Evolutionary conservation across 2,329 filamentous ascomycete species (phyloP).

Genomic region (Pezicula radicicola): DNA sequence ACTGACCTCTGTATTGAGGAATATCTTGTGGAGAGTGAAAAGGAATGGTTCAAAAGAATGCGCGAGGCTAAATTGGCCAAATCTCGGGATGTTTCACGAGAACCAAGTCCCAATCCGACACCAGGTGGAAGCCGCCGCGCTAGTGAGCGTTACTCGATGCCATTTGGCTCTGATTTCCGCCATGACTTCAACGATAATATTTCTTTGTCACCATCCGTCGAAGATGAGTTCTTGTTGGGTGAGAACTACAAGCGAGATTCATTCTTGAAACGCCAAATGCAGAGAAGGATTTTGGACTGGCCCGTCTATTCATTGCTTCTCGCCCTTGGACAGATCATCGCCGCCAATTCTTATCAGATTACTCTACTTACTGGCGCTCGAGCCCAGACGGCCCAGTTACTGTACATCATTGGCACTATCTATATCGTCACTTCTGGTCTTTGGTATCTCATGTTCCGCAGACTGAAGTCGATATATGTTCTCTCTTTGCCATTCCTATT

Average conservation of each 20-base stretch:
- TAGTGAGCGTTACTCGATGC: background rate
- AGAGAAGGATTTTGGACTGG: constrained; percentile 58
- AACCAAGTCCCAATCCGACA: background rate
- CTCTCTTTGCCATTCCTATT: constrained; percentile 60
- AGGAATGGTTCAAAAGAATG: constrained; percentile 61
- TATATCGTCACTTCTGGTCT: constrained; percentile 55
- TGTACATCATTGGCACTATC: constrained; percentile 57
- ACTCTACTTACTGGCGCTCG: constrained; percentile 61
- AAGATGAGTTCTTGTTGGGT: background rate
- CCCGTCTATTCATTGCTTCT: constrained; percentile 59
- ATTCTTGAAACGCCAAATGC: constrained; percentile 38
- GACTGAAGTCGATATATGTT: constrained; percentile 50
- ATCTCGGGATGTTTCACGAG: background rate
- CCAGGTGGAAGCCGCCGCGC: background rate
- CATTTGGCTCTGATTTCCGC: background rate
- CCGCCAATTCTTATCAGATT: constrained; percentile 65
- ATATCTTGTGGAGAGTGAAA: constrained; percentile 61
- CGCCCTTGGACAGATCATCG: constrained; percentile 56
- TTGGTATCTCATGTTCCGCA: constrained; percentile 62
- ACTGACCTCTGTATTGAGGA: constrained; percentile 60
- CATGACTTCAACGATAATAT: background rate
- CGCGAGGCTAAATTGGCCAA: constrained; percentile 55
- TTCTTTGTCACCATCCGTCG: background rate
- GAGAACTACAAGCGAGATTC: background rate
- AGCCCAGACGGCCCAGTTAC: constrained; percentile 52